phyloP scores from a whole-genome alignment of 164 flowering plant genomes.

The Stephania japonica region DNA sequence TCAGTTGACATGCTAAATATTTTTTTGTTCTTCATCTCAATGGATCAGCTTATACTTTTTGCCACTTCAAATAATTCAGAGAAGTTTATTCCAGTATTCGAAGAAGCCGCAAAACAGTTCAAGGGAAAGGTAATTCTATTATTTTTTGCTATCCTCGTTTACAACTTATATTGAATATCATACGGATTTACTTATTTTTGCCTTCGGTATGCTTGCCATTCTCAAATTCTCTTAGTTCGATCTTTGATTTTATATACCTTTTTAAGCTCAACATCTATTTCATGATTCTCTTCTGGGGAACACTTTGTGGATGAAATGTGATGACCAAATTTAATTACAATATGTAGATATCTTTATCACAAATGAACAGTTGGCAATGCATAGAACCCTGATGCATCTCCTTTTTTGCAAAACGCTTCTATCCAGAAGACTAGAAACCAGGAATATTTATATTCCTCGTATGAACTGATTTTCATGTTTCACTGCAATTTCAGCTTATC shows the following conservation, averaged over 20 bases:
- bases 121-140: slow-evolving; percentile 75
- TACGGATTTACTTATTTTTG: neutral
- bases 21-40: neutral
- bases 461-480: slow-evolving; percentile 4
- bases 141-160: neutral
- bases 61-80: slow-evolving; percentile 57
- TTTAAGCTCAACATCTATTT: neutral
- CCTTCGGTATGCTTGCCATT: neutral
- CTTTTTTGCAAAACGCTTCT: neutral
- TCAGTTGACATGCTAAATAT: slow-evolving; percentile 10
- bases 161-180: neutral
- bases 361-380: neutral
- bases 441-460: neutral
- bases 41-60: slow-evolving; percentile 67
- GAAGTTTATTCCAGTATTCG: slow-evolving; percentile 53
- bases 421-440: neutral
- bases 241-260: neutral
- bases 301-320: neutral
- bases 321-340: neutral
- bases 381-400: neutral
- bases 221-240: neutral
- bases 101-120: slow-evolving; percentile 77
- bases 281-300: neutral
- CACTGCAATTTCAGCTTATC: slow-evolving; percentile 49
- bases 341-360: neutral